Base-by-base conservation (phyloP, 306 rosid genomes). In the Vigna radiata region DNA sequence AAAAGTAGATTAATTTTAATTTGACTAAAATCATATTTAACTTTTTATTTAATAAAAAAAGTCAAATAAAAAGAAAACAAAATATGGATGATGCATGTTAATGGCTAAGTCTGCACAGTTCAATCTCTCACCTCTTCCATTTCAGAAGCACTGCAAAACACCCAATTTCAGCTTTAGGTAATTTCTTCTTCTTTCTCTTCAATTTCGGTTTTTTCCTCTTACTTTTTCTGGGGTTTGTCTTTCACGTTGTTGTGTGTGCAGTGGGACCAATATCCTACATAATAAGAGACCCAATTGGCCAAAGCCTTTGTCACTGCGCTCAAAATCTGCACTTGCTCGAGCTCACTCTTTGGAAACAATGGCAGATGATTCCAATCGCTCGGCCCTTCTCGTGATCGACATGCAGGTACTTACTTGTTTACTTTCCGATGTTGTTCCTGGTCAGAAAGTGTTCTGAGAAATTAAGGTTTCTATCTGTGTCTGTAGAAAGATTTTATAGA, bases 361-460 rank as follows among this genome's bases (percentile, higher is more conserved):
- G 97, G 81, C 86, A 58, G 78, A 82, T 47, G 52, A 74, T 53
- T 82, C 82, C 86, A 70, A 77, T 44, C 84, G 53, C 68, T 79
- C 92, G 4, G 93, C 97, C 78, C 87, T 94, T 43, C 92, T 94
- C 36, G 92, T 94, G 17, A 88, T 95, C 19, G 96, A 89, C 78
- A 89, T 92, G 96, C 97, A 92, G 96, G 98, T 82, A 36, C 11
- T 27, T 77, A 23, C 8, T 27, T 59, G 29, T 23, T 33, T 85
- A 7, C 25, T 68, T 76, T 60, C 55, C 43, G 43, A 8, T 14
- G 52, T 36, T 27, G 39, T 41, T 36, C 70, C 29, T 58, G 23
- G 10, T 49, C 70, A 8, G 33, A 29, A 12, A 56, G 41, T 74
- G 14, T 44, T 36, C 7, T 54, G 11, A 76, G 23, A 48, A 76